Base-by-base conservation (phyloP, 179 eudicot genomes). In the Patellifolia procumbens region DNA sequence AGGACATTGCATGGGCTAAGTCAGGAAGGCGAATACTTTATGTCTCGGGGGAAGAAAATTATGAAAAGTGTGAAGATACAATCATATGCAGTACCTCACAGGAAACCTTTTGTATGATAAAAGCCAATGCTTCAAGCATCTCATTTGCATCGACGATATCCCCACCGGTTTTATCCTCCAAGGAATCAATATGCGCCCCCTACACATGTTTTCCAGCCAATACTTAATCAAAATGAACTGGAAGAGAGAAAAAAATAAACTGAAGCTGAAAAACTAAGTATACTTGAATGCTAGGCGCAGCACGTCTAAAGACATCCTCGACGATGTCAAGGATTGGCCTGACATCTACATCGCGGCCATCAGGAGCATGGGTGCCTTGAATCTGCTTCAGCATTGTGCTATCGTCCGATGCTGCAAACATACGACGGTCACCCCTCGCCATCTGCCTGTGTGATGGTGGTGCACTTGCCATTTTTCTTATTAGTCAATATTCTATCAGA, bases 371-470 rank as follows among this genome's bases (percentile, higher is more conserved):
- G 10, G 96, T 92, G 7, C 86, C 87, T 53, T 77, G 89, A 46
- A 92, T 87, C 75, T 90, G 94, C 75, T 85, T 90, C 75, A 79
- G 86, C 89, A 90, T 87, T 24, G 90, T 88, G 73, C 71, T 79
- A 68, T 90, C 98, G 9, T 94, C 96, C 0, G 96, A 89, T 16
- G 88, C 77, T 35, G 88, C 78, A 76, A 84, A 90, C 87, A 86
- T 78, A 66, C 91, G 73, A 5, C 91, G 86, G 3, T 89, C 94
- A 0, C 85, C 82, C 76, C 77, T 91, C 6, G 79, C 72, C 65
- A 76, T 76, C 76, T 87, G 87, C 79, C 77, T 80, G 13, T 29
- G 75, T 7, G 55, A 48, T 43, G 76, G 78, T 34, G n/a, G 64
- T 39, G 79, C 73, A 77, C 52, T 77, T 62, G 86, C 70, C 92